A percentile compares a stretch with the other conserved stretches of the same genome.
Conservation (phyloP, 2,329 filamentous ascomycete species). For the Phoma sp. region DNA sequence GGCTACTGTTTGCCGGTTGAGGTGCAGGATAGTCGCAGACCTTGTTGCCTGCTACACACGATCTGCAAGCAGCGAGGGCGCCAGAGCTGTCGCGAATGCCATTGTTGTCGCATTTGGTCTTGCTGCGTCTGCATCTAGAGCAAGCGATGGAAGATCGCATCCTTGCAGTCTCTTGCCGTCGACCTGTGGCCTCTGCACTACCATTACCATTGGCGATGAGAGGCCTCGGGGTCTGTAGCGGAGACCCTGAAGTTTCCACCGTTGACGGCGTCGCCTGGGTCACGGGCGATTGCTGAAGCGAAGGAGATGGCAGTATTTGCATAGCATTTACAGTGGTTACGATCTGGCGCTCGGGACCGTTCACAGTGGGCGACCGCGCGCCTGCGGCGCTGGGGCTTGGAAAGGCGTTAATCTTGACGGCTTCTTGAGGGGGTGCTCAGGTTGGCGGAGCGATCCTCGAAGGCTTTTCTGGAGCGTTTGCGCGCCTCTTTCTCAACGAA, state of each 20-base stretch:
- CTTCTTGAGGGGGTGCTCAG: slow-evolving; percentile 2
- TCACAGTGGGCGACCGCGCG: slow-evolving; percentile 32
- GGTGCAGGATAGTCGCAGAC: slow-evolving; percentile 74
- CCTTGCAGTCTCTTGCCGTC: slow-evolving; percentile 38
- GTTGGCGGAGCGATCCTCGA: neutral
- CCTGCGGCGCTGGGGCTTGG: slow-evolving; percentile 31
- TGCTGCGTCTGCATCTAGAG: slow-evolving; percentile 75
- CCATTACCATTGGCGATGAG: slow-evolving; percentile 24
- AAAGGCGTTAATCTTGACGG: slow-evolving; percentile 42
- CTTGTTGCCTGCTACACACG: slow-evolving; percentile 73
- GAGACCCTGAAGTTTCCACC: slow-evolving; percentile 32
- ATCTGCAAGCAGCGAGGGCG: slow-evolving; percentile 62
- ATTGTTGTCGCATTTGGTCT: slow-evolving; percentile 86
- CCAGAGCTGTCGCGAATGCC: slow-evolving; percentile 66
- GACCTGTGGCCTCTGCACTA: slow-evolving; percentile 26
- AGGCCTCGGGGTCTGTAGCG: slow-evolving; percentile 34
- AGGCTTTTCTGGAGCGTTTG: neutral
- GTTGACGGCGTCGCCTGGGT: slow-evolving; percentile 38
- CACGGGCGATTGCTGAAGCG: slow-evolving; percentile 31
- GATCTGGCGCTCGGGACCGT: slow-evolving; percentile 31
- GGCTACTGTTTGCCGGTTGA: slow-evolving; percentile 31
- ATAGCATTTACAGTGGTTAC: slow-evolving; percentile 24
- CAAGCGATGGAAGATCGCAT: slow-evolving; percentile 85
- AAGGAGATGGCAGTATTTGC: slow-evolving; percentile 26
- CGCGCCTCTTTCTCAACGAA: slow-evolving; percentile 1